Evolutionary conservation across 306 rosid species (phyloP).

Genomic region (Cyclanthera cordifolia): DNA sequence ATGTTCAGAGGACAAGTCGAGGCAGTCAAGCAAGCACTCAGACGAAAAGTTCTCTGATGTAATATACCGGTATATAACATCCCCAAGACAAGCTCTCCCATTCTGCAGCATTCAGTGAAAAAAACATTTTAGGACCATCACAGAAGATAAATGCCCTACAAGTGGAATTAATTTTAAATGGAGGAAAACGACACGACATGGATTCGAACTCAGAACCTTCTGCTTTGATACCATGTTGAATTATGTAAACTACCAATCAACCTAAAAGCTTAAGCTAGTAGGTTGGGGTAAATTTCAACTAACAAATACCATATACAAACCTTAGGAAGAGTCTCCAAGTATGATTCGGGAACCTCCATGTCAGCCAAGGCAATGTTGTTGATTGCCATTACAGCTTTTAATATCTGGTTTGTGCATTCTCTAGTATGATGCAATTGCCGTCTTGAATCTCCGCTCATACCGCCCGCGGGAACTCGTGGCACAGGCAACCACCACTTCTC

Average conservation of each 20-base stretch:
- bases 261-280: too few relatives aligned
- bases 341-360: slow-evolving; percentile 86
- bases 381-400: slow-evolving; percentile 84
- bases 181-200: too few relatives aligned
- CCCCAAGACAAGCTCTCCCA: slow-evolving; percentile 86
- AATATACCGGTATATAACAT: slow-evolving; percentile 65
- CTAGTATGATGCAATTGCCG: slow-evolving; percentile 68
- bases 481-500: slow-evolving; percentile 99
- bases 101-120: slow-evolving; percentile 36
- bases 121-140: too few relatives aligned
- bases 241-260: too few relatives aligned
- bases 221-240: too few relatives aligned
- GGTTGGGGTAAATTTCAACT: too few relatives aligned
- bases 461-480: slow-evolving; percentile 72
- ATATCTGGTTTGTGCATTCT: slow-evolving; percentile 67
- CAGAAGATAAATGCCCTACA: too few relatives aligned
- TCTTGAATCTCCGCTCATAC: slow-evolving; percentile 61
- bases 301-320: slow-evolving; percentile 64
- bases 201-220: too few relatives aligned
- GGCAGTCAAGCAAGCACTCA: slow-evolving; percentile 67
- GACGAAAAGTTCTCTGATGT: slow-evolving; percentile 80
- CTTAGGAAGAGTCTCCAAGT: slow-evolving; percentile 77
- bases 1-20: slow-evolving; percentile 90
- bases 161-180: too few relatives aligned
- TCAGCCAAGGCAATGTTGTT: slow-evolving; percentile 62